Evolutionary conservation across 352 stramenopile genomes (phyloP).

Genomic region (Pythium utonaiense): DNA sequence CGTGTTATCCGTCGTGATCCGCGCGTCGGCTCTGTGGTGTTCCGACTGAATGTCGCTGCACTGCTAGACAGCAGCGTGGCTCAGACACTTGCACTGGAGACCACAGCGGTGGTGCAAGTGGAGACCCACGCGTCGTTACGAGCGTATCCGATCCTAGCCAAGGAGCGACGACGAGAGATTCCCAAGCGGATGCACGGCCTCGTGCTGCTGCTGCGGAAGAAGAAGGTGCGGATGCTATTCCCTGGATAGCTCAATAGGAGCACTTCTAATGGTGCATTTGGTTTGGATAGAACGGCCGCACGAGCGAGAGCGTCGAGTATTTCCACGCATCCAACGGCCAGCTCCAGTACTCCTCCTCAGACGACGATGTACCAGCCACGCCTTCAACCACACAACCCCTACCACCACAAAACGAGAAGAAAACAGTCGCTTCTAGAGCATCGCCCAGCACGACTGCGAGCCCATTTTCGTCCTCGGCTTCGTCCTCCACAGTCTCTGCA

Average conservation of each 20-base stretch:
- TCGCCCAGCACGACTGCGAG: background rate
- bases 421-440: background rate
- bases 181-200: slow-evolving; percentile 56
- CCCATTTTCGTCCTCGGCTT: background rate
- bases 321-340: slow-evolving; percentile 36
- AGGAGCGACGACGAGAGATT: slow-evolving; percentile 56
- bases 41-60: slow-evolving; percentile 40
- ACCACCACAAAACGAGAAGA: background rate
- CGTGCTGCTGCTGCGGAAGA: slow-evolving; percentile 53
- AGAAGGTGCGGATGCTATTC: slow-evolving; percentile 41
- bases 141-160: slow-evolving; percentile 54
- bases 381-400: background rate
- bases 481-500: background rate
- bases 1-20: slow-evolving; percentile 28
- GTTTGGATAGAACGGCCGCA: slow-evolving; percentile 47
- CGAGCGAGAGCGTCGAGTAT: slow-evolving; percentile 63
- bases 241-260: background rate
- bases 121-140: slow-evolving; percentile 53
- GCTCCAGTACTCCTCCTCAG: slow-evolving; percentile 26
- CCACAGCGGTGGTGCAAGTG: slow-evolving; percentile 48
- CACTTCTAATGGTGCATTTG: background rate
- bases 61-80: background rate
- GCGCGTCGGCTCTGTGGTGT: slow-evolving; percentile 41
- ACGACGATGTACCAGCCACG: background rate
- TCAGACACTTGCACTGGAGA: slow-evolving; percentile 31